Evolutionary conservation across 73 alveolate genomes (phyloP).

Genomic region (Uronychia setigera): DNA sequence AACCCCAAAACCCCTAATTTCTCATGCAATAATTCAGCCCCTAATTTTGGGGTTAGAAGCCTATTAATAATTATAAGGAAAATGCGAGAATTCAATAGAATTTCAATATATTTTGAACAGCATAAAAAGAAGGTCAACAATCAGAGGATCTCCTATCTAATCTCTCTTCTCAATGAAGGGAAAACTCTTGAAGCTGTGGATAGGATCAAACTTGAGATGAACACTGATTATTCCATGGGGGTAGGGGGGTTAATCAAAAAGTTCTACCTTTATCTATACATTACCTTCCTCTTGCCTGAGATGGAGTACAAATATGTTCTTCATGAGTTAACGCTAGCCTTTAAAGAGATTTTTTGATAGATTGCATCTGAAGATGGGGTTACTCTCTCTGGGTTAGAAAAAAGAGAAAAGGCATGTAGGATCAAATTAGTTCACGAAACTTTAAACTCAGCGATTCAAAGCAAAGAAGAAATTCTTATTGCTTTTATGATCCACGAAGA

Average conservation of each 20-base stretch:
- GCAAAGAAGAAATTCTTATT: not conserved
- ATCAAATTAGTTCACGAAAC: not conserved
- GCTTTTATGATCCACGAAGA: not conserved
- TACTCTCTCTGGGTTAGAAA: not conserved
- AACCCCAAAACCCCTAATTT: no score
- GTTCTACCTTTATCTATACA: not conserved
- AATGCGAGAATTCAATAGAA: no score
- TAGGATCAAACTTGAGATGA: no score
- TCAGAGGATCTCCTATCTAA: no score
- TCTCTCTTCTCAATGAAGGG: no score
- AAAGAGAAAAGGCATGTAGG: not conserved
- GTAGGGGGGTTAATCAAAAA: not conserved
- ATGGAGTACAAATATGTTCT: not conserved
- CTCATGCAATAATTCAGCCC: no score
- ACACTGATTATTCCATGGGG: no score
- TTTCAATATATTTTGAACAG: no score
- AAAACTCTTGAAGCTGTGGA: no score
- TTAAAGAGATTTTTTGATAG: not conserved
- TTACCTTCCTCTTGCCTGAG: not conserved
- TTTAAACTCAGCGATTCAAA: not conserved
- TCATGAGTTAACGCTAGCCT: not conserved
- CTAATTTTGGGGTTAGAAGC: no score
- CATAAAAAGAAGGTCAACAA: no score
- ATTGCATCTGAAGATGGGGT: not conserved
- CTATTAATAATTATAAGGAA: no score